These are phyloP conservation scores for Sideroxylon spinosum DNA, from an alignment of 179 eudicot genomes.

Conservation along the genomic window DNA sequence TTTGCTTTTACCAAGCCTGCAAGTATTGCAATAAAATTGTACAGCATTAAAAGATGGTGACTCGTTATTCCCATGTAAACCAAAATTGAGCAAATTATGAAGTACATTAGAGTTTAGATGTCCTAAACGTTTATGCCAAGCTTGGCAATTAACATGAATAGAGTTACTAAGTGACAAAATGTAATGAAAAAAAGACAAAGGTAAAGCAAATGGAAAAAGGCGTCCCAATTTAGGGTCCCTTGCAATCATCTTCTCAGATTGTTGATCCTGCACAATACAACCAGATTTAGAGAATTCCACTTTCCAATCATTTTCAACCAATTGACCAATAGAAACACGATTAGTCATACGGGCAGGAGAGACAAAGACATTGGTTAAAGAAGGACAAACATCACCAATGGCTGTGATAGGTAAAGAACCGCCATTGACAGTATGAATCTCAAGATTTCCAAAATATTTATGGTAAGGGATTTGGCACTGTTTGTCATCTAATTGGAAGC, in stretches of 20 bases:
- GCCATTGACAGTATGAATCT: neutral
- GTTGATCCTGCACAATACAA: conserved; percentile 8
- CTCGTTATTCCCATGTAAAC: too few relatives aligned
- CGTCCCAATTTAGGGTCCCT: neutral
- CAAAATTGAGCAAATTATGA: too few relatives aligned
- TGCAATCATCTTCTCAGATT: neutral
- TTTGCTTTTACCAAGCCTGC: too few relatives aligned
- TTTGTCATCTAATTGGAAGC: neutral
- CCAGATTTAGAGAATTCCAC: conserved; percentile 3
- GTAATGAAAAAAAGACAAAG: neutral
- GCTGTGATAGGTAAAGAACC: too few relatives aligned
- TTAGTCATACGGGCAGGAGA: too few relatives aligned
- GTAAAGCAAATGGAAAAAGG: neutral
- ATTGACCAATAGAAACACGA: too few relatives aligned
- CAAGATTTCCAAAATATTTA: neutral
- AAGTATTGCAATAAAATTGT: too few relatives aligned
- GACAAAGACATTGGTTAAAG: neutral
- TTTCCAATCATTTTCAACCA: neutral
- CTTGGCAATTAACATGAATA: neutral
- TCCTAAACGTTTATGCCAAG: too few relatives aligned
- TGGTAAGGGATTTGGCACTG: neutral
- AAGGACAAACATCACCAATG: too few relatives aligned
- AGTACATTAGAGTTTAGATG: too few relatives aligned
- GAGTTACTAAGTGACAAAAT: neutral
- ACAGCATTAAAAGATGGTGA: too few relatives aligned